Evolutionary conservation across 495 filamentous ascomycete species (phyloP).

Genomic region (Tuber borchii): DNA sequence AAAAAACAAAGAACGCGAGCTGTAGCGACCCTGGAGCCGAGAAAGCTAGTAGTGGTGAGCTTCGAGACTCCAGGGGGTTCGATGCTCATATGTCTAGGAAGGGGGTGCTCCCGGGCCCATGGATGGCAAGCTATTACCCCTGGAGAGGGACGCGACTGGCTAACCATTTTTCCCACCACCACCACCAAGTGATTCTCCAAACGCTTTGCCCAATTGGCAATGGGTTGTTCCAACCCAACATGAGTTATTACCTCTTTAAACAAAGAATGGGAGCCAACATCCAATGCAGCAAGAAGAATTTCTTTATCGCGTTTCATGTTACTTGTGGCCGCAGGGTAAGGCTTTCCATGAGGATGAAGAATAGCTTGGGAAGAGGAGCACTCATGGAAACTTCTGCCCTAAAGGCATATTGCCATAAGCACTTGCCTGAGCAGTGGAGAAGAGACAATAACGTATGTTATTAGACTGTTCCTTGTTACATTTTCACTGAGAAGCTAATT

Average conservation of each 20-base stretch:
- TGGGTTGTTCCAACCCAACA: too few species aligned
- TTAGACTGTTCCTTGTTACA: conserved; percentile 25
- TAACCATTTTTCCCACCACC: too few species aligned
- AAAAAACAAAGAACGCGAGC: too few species aligned
- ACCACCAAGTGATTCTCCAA: too few species aligned
- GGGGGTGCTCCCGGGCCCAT: too few species aligned
- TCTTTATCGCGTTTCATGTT: conserved; percentile 97
- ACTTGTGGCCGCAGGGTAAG: conserved; percentile 85
- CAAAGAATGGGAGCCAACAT: conserved; percentile 98
- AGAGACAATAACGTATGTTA: conserved; percentile 66
- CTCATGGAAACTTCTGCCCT: conserved; percentile 79
- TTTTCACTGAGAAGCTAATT: not conserved
- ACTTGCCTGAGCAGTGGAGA: conserved; percentile 84
- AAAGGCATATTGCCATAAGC: conserved; percentile 94
- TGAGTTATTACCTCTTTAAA: conserved; percentile 90
- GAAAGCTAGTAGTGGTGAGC: too few species aligned
- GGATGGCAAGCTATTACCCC: too few species aligned
- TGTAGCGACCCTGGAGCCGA: too few species aligned
- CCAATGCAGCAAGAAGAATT: conserved; percentile 95
- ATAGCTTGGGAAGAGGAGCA: conserved; percentile 67
- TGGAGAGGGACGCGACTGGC: too few species aligned
- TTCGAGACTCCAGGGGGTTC: too few species aligned
- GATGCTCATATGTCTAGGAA: too few species aligned
- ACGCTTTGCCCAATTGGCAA: too few species aligned
- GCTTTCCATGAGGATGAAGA: conserved; percentile 94